Base-by-base conservation (phyloP, 805 yeast genomes). In the Suhomyces sp. region DNA sequence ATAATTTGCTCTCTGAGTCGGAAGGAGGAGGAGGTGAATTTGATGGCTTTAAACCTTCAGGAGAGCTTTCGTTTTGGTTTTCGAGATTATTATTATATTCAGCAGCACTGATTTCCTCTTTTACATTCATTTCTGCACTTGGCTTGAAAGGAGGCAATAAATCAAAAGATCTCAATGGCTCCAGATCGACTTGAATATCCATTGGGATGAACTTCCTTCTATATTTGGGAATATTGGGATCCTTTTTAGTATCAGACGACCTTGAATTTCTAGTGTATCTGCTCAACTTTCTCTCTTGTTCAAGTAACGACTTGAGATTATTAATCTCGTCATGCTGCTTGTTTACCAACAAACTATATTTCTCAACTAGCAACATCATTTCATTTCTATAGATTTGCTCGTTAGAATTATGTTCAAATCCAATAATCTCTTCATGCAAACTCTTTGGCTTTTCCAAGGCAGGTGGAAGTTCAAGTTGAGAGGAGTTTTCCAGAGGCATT, bases 301-400 rank as follows among this genome's bases (percentile, higher is more conserved):
- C 47, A 44, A 68, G 54, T 20, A 68, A 56, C 15, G 57, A 47
- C 41, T 59, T 63, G 21, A 66, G 53, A 43, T 61, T 58, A 12
- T 58, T 53, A 17, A 64, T 66, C 52, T 67, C 69, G 15, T 58
- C 53, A 48, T 63, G 65, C 47, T 68, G 69, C 47, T 59, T 64
- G 13, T 51, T 44, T 8, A 66, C 54, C 48, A 66, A 55, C 3
- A 48, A 47, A 10, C 59, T 53, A 41, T 68, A 68, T 9, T 60
- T 57, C 44, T 63, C 59, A 8, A 64, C 57, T 17, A 67, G 52
- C 13, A 55, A 37, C 45, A 59, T 52, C 65, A 65, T 58, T 53
- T 64, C 70, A 5, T 53, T 54, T 41, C 65, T 50, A 40, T 60
- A 61, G 9, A 62, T 47, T n/a, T 49, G 47, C 33, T 52, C 53